A percentile compares a stretch with the other conserved stretches of the same genome.
These are phyloP conservation scores for Calonectria ilicicola DNA, from an alignment of 2,329 filamentous ascomycete genomes.

Conservation along the genomic window DNA sequence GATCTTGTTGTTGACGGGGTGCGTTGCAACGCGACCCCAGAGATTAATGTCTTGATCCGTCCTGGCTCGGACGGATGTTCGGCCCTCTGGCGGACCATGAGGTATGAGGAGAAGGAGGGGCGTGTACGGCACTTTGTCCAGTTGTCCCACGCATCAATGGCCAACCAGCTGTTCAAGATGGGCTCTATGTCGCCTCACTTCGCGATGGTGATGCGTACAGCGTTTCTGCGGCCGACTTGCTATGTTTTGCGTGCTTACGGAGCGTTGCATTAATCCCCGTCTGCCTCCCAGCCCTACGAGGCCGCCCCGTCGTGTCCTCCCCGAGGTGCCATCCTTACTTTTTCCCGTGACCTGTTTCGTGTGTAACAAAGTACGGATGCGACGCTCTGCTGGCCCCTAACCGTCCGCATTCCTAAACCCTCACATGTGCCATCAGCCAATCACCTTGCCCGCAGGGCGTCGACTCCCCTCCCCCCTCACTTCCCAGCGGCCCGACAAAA, in stretches of 20 bases:
- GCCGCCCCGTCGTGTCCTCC: conserved; percentile 2
- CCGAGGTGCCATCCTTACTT: neutral
- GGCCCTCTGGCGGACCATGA: neutral
- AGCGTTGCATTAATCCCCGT: conserved; percentile 16
- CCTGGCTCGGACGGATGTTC: neutral
- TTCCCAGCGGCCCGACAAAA: conserved; percentile 21
- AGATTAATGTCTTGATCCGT: neutral
- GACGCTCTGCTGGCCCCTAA: neutral
- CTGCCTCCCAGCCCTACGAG: conserved; percentile 24
- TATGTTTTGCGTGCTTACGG: conserved; percentile 23
- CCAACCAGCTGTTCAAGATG: conserved; percentile 9
- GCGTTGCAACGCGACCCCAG: neutral
- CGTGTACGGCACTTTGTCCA: neutral
- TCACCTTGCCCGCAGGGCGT: neutral
- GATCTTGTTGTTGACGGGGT: neutral
- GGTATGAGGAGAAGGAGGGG: too few species aligned
- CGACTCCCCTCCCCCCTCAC: neutral
- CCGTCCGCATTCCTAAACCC: neutral
- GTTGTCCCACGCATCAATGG: neutral
- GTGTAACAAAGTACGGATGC: neutral
- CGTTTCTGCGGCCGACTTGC: neutral
- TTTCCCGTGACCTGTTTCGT: conserved; percentile 2
- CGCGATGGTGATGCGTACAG: neutral
- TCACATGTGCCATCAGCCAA: neutral
- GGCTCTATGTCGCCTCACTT: neutral